Conservation (phyloP, 352 stramenopile genomes). For the Blastocystis sp. region DNA sequence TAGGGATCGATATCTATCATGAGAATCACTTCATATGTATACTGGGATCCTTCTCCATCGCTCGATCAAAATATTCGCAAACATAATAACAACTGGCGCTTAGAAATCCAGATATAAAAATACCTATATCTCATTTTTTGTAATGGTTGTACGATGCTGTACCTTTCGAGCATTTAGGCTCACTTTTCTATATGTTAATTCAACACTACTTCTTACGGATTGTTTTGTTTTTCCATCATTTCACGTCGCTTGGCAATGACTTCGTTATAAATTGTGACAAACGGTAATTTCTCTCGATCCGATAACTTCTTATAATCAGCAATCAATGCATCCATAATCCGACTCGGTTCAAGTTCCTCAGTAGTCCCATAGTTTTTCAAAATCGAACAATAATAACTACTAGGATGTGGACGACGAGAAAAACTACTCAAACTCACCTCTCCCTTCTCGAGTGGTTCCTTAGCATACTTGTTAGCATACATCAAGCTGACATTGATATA, state of each 20-base stretch:
- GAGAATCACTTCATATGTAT: not conserved
- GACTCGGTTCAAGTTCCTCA: not conserved
- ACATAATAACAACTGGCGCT: not conserved
- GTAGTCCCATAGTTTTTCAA: not conserved
- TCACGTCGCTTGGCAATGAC: not conserved
- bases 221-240: not conserved
- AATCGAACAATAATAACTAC: not conserved
- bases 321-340: not conserved
- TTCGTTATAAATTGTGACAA: not conserved
- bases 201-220: not conserved
- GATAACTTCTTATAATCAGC: not conserved
- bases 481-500: not conserved
- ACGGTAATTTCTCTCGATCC: not conserved
- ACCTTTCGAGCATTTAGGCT: not conserved
- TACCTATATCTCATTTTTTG: not conserved
- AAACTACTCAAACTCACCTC: not conserved
- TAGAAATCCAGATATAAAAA: not conserved
- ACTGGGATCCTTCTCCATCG: not conserved
- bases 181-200: not conserved
- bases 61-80: not conserved
- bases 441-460: not conserved
- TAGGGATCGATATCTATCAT: not conserved
- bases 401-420: not conserved
- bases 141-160: not conserved
- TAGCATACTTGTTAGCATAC: not conserved